Conservation (phyloP, 257 asterid species). For the Thymus quinquecostatus region DNA sequence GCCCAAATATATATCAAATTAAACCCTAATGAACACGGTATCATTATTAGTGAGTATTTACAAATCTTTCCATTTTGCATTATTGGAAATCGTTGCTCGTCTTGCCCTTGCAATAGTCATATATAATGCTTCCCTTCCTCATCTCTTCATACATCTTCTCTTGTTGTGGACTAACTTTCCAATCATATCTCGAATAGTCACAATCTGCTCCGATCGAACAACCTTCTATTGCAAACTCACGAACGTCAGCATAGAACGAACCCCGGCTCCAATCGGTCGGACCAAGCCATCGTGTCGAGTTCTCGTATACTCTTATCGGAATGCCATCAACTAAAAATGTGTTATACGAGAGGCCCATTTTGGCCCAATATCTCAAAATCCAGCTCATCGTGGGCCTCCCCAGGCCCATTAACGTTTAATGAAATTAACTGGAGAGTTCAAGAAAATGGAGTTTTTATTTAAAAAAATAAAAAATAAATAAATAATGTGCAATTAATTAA, state of each 20-base stretch:
- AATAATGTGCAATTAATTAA: too few species aligned
- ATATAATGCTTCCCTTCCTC: not conserved
- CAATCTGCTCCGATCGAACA: not conserved
- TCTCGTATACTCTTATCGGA: too few species aligned
- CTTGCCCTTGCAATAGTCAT: constrained; percentile 14
- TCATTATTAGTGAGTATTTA: too few species aligned
- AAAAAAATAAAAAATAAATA: not conserved
- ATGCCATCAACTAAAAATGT: not conserved
- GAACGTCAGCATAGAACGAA: not conserved
- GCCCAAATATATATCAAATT: too few species aligned
- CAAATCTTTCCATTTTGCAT: not conserved
- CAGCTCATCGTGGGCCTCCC: constrained; percentile 2
- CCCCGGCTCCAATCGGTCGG: not conserved
- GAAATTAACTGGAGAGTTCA: not conserved
- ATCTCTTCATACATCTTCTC: not conserved
- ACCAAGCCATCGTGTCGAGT: not conserved
- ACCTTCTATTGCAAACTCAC: not conserved
- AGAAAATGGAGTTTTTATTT: too few species aligned
- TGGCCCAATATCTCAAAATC: constrained; percentile 27
- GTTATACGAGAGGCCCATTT: not conserved
- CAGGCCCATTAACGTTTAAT: not conserved
- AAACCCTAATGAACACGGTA: too few species aligned
- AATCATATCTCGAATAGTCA: not conserved
- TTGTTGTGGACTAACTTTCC: not conserved
- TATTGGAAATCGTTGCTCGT: not conserved